Percentiles rank a stretch among this genome's conserved stretches.
phyloP scores from a whole-genome alignment of 163 green algal species.

The Scenedesmus sp. region DNA sequence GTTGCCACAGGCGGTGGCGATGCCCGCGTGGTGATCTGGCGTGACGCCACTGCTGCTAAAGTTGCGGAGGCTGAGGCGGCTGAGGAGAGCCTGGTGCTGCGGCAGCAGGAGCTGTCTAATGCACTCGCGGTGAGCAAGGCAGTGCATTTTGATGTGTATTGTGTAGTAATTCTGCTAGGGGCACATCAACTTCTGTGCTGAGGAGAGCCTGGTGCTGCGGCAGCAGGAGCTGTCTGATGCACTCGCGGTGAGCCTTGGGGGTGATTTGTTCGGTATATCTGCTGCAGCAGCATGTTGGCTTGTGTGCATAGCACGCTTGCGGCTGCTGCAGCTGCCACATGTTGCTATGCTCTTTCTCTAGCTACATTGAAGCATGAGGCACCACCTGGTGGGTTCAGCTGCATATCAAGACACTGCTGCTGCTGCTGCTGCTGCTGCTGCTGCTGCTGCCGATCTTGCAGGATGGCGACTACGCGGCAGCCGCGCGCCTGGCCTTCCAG shows the following conservation, averaged over 20 bases:
- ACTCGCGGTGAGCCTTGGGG: neutral
- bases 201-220: neutral
- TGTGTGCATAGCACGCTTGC: no score
- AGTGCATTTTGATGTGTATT: no score
- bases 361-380: no score
- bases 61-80: constrained; percentile 70
- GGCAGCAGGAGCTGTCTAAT: constrained; percentile 89
- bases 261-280: no score
- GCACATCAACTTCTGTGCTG: no score
- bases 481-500: constrained; percentile 87
- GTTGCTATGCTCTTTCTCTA: no score
- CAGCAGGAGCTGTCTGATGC: neutral
- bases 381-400: neutral
- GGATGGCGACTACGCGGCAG: constrained; percentile 78
- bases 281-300: no score
- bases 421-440: neutral
- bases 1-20: constrained; percentile 89
- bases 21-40: constrained; percentile 86
- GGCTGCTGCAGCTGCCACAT: no score
- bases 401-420: neutral
- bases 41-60: constrained; percentile 69
- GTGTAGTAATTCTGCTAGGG: neutral
- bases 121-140: constrained; percentile 74
- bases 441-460: constrained; percentile 43
- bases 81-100: constrained; percentile 65